phyloP scores from a whole-genome alignment of 306 rosid genomes.

The Cicer pinnatifidum region DNA sequence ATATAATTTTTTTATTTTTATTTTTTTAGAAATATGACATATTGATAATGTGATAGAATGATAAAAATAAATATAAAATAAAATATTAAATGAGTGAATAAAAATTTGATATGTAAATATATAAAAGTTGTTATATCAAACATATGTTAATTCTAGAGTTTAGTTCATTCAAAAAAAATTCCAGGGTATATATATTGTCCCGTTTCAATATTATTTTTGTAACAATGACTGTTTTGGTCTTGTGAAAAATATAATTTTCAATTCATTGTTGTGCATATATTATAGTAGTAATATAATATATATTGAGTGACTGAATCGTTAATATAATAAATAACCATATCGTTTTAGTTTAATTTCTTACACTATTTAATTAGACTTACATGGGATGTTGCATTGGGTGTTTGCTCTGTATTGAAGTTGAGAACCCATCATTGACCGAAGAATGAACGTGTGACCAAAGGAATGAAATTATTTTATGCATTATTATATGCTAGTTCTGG shows the following conservation, averaged over 20 bases:
- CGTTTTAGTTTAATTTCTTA: constrained; percentile 1
- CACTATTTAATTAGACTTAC: not conserved
- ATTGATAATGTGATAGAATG: too few species aligned
- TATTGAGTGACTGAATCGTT: not conserved
- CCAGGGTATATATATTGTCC: not conserved
- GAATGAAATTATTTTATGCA: not conserved
- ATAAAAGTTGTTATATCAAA: too few species aligned
- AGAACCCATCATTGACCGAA: not conserved
- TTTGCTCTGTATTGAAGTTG: not conserved
- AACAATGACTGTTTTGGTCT: not conserved
- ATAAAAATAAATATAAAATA: too few species aligned
- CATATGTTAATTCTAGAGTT: too few species aligned
- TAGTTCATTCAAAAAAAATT: not conserved
- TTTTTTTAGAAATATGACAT: too few species aligned
- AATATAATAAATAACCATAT: not conserved
- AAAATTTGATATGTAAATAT: too few species aligned
- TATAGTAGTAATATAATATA: not conserved
- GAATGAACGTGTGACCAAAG: not conserved
- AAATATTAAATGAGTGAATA: too few species aligned
- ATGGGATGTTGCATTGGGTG: not conserved
- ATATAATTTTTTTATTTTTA: too few species aligned
- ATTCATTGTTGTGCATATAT: not conserved
- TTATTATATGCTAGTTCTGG: not conserved
- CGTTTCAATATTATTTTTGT: not conserved
- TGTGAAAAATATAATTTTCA: not conserved